Percentiles rank a stretch among this genome's conserved stretches.
These are phyloP conservation scores for Beauveria sp. DNA, from an alignment of 2,329 filamentous ascomycete species.

Conservation along the genomic window DNA sequence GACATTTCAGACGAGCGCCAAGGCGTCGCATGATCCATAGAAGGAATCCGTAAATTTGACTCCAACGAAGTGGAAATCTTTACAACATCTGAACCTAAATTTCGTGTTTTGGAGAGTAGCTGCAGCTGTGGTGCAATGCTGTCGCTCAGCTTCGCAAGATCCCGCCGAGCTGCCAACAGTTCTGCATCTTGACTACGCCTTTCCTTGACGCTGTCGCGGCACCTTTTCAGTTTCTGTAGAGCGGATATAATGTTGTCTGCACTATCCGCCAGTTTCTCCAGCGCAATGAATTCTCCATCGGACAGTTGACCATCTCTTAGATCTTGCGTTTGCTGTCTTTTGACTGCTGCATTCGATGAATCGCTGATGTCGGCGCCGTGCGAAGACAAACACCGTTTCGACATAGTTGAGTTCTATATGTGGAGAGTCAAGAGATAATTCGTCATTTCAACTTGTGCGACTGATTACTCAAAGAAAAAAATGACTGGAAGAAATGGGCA, in stretches of 20 bases:
- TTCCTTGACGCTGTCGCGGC: background rate
- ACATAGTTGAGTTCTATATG: constrained; percentile 21
- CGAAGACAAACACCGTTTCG: constrained; percentile 27
- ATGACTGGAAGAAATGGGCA: background rate
- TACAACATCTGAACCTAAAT: background rate
- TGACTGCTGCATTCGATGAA: background rate
- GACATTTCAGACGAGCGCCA: constrained; percentile 47
- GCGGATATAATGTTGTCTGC: constrained; percentile 32
- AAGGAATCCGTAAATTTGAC: background rate
- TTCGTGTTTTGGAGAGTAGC: background rate
- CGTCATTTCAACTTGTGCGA: background rate
- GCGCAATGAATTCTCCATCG: constrained; percentile 15
- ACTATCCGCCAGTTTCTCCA: constrained; percentile 20
- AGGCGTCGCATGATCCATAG: constrained; percentile 12
- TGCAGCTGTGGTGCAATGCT: background rate
- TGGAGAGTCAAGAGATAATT: background rate
- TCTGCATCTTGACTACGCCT: background rate
- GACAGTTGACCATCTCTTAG: background rate
- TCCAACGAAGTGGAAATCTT: background rate
- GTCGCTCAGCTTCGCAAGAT: background rate
- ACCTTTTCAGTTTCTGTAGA: constrained; percentile 27
- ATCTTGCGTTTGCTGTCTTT: constrained; percentile 3
- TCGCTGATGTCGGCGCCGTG: background rate
- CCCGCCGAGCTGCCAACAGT: background rate
- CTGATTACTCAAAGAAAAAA: background rate